Percentiles rank a stretch among this genome's conserved stretches.
phyloP scores from a whole-genome alignment of 192 early-diverging fungal genomes.

The Coemansia sp. region DNA sequence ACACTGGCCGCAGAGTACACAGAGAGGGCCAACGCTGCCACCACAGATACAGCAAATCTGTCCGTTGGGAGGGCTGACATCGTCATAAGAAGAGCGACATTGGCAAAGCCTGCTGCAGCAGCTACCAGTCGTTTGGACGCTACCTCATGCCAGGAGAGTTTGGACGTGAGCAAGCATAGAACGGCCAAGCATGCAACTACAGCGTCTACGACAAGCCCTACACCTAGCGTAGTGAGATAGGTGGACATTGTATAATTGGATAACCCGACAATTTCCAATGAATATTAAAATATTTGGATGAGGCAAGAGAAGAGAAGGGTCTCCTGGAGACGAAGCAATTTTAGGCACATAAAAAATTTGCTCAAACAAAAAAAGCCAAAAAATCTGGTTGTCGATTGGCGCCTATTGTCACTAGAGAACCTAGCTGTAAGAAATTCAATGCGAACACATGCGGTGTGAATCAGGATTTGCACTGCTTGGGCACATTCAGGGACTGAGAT shows the following conservation, averaged over 20 bases:
- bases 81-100: background rate
- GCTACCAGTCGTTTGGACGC: background rate
- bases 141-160: too few species aligned
- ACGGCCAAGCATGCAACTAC: background rate
- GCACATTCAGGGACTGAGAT: too few species aligned
- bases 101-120: background rate
- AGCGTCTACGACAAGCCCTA: background rate
- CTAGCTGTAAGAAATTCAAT: too few species aligned
- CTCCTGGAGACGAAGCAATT: background rate
- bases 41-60: background rate
- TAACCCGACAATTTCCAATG: background rate
- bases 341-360: background rate
- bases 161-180: too few species aligned
- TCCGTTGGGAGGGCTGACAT: background rate
- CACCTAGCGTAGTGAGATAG: background rate
- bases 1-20: background rate
- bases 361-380: too few species aligned
- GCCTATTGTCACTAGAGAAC: too few species aligned
- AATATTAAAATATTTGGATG: background rate
- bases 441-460: too few species aligned
- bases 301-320: background rate
- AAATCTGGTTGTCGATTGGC: too few species aligned
- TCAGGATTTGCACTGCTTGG: too few species aligned
- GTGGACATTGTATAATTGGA: background rate
- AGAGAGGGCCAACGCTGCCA: background rate